Base-by-base conservation (phyloP, 495 filamentous ascomycete species). In the Sphaerosporella brunnea region DNA sequence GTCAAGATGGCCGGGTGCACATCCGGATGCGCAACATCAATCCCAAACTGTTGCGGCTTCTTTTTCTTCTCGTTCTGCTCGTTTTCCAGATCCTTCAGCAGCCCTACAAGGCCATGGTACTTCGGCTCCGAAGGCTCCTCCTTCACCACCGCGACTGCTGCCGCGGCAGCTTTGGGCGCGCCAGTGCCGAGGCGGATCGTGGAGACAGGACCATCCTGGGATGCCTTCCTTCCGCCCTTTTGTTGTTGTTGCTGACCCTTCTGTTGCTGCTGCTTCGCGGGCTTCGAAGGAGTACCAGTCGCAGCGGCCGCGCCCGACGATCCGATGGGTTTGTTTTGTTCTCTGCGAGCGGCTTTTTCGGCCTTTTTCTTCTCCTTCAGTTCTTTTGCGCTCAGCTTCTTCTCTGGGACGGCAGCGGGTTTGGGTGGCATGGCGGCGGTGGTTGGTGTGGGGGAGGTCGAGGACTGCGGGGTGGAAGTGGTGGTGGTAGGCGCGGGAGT, bases 1-100 rank as follows among this genome's bases (percentile, higher is more conserved):
- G 82, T 76, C 48, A 93, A 64, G 7, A 96, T 78, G 0, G 84
- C 77, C 2, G 86, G 85, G 59, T 97, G 86, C 16, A 97, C 80
- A 56, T 95, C 87, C 59, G 88, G 90, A 24, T 76, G 72, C 10
- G 80, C 83, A 19, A 80, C 81, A 1, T 77, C 77, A 23, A 86
- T 67, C 4, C 75, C 77, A 45, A 80, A 80, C 48, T 78, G 70
- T 52, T 80, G 75, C 49, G 82, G 83, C 54, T 90, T 74, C 26
- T 75, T 78, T n/a, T n/a, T n/a, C 60, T 85, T 86, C 45, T 75
- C 74, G 53, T 84, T 76, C 47, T 69, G 66, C 51, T 69, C 67
- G n/a, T 59, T 48, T 49, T 72, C 69, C 36, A 70, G 60, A 32
- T 54, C 51, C 43, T 67, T 56, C 50, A 68, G 49, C 38, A 67